phyloP scores from a whole-genome alignment of 805 yeast species.

The Pichia paraexigua region DNA sequence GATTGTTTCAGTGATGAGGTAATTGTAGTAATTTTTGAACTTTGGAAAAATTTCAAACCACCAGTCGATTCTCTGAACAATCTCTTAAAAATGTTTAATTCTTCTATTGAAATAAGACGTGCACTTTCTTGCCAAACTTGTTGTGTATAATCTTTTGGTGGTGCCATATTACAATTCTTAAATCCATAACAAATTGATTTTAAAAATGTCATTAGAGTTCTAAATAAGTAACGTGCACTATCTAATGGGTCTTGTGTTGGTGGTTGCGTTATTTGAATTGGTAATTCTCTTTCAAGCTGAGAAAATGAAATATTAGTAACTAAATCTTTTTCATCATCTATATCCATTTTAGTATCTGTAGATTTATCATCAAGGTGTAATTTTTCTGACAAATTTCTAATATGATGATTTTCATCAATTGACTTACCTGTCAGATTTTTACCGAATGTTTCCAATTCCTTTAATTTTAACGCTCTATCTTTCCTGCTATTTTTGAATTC shows the following conservation, averaged over 20 bases:
- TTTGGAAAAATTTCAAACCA: conserved; percentile 70
- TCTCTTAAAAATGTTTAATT: conserved; percentile 64
- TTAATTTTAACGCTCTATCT: conserved; percentile 36
- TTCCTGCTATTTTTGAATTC: conserved; percentile 39
- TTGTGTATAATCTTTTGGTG: conserved; percentile 43
- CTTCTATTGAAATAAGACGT: conserved; percentile 75
- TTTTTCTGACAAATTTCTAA: conserved; percentile 7
- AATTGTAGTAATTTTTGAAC: conserved; percentile 39
- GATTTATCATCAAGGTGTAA: conserved; percentile 2
- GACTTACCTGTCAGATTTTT: conserved; percentile 28
- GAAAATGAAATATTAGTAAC: conserved; percentile 29
- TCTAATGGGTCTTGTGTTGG: conserved; percentile 61
- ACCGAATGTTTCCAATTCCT: conserved; percentile 31
- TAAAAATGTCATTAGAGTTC: conserved; percentile 81
- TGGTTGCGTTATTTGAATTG: conserved; percentile 51
- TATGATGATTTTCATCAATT: conserved; percentile 7
- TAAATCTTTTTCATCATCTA: conserved; percentile 10
- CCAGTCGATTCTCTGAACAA: conserved; percentile 78
- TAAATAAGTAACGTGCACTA: conserved; percentile 81
- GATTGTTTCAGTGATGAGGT: conserved; percentile 27
- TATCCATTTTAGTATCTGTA: conserved; percentile 9
- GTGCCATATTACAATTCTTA: conserved; percentile 83
- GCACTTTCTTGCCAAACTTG: conserved; percentile 81
- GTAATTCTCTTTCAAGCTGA: conserved; percentile 41
- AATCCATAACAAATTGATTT: conserved; percentile 86